phyloP scores from a whole-genome alignment of 192 early-diverging fungal genomes.

The Backusella parvicylindrica region DNA sequence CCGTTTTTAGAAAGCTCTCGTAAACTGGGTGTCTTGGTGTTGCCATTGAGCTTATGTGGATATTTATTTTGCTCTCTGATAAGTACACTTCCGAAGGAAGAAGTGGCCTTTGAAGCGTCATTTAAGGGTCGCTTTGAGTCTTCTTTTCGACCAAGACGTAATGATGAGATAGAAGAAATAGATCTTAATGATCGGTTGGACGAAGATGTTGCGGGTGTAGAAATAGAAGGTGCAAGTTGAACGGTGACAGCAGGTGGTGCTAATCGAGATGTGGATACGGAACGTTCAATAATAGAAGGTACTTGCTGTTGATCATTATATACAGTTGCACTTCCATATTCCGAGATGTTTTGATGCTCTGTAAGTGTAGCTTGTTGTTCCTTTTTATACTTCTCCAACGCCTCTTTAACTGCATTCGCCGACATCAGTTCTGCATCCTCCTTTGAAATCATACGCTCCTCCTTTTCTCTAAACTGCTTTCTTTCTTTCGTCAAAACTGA shows the following conservation, averaged over 20 bases:
- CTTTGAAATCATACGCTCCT: background rate
- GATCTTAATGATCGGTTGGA: conserved; percentile 6
- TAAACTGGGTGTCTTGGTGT: background rate
- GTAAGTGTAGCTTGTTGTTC: background rate
- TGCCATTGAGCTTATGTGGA: background rate
- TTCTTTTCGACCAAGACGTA: conserved; percentile 9
- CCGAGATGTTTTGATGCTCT: background rate
- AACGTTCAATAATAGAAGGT: conserved; percentile 8
- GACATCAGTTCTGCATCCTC: background rate
- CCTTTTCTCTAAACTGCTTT: background rate
- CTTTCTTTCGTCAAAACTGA: background rate
- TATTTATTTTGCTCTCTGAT: conserved; percentile 14
- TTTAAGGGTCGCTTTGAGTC: background rate
- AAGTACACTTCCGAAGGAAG: conserved; percentile 7
- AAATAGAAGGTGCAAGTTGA: conserved; percentile 21
- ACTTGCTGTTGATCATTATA: too few relatives aligned
- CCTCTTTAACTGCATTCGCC: background rate
- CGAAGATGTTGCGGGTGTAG: conserved; percentile 16
- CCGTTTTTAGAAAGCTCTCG: background rate
- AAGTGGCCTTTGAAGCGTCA: background rate
- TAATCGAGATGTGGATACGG: conserved; percentile 17
- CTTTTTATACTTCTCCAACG: background rate
- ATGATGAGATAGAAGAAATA: conserved; percentile 15
- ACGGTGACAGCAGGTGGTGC: conserved; percentile 13
- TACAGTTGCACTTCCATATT: background rate